Evolutionary conservation across 306 rosid genomes (phyloP).

Genomic region (Medicago truncatula): DNA sequence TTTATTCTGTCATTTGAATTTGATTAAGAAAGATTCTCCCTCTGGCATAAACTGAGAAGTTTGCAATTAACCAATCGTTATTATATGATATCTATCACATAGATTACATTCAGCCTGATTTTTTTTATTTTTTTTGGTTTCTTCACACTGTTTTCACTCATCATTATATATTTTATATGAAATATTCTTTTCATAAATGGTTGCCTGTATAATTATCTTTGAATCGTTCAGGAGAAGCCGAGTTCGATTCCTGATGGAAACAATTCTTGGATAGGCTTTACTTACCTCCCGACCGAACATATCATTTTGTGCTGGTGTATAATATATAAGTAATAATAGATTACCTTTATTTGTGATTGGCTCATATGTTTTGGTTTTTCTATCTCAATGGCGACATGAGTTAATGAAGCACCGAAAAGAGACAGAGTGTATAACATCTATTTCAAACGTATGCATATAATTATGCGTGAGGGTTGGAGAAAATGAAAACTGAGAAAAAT

Average conservation of each 20-base stretch:
- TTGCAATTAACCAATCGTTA: slow-evolving; percentile 18
- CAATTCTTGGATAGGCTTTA: too few relatives aligned
- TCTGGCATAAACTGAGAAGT: not conserved
- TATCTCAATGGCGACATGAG: not conserved
- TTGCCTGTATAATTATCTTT: not conserved
- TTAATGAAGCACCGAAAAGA: not conserved
- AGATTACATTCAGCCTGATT: not conserved
- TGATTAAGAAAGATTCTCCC: too few relatives aligned
- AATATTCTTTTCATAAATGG: not conserved
- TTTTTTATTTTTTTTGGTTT: not conserved
- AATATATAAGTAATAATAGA: not conserved
- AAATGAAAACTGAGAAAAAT: not conserved
- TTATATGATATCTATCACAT: slow-evolving; percentile 4
- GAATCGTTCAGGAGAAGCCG: too few relatives aligned
- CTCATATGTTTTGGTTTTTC: not conserved
- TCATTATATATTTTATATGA: not conserved
- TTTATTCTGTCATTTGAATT: too few relatives aligned
- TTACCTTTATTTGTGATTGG: not conserved
- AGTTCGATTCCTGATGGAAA: too few relatives aligned
- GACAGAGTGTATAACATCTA: not conserved
- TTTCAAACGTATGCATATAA: not conserved
- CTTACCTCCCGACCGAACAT: too few relatives aligned
- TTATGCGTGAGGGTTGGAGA: not conserved
- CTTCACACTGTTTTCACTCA: not conserved
- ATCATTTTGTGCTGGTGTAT: not conserved